Evolutionary conservation across 768 basidiomycete genomes (phyloP).

Genomic region (Roridomyces roridus): DNA sequence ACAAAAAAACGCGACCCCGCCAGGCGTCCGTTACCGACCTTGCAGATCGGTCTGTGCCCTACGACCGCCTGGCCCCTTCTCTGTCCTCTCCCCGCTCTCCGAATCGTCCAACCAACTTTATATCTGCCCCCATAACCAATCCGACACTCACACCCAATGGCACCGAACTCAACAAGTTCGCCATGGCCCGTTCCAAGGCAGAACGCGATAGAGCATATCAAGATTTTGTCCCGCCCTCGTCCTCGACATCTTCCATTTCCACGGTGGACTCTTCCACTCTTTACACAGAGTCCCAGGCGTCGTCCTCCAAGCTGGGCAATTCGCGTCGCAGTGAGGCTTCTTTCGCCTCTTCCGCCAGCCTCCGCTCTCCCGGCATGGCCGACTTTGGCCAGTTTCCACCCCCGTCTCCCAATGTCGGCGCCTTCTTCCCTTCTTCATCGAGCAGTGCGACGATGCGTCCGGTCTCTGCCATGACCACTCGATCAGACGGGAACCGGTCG

Average conservation of each 20-base stretch:
- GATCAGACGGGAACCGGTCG: conserved; percentile 61
- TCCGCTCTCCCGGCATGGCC: conserved; percentile 53
- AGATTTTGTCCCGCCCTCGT: conserved; percentile 40
- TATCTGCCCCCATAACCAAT: conserved; percentile 87
- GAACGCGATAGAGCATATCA: conserved; percentile 65
- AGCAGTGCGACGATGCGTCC: conserved; percentile 53
- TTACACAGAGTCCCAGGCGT: conserved; percentile 54
- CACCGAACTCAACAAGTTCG: conserved; percentile 71
- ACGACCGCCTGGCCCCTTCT: conserved; percentile 65
- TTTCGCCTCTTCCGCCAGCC: conserved; percentile 46
- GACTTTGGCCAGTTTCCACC: conserved; percentile 59
- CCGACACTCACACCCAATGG: conserved; percentile 77
- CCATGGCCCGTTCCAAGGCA: conserved; percentile 52
- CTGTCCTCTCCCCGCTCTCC: conserved; percentile 55
- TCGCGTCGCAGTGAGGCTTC: conserved; percentile 62
- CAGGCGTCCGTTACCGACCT: conserved; percentile 73
- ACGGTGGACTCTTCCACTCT: conserved; percentile 66
- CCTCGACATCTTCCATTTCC: conserved; percentile 55
- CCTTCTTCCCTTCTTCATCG: conserved; percentile 12
- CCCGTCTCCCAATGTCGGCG: conserved; percentile 31
- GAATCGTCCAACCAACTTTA: conserved; percentile 56
- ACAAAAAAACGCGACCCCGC: conserved; percentile 59
- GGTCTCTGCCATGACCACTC: conserved; percentile 54
- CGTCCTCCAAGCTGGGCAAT: conserved; percentile 40
- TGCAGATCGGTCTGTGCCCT: conserved; percentile 71